Evolutionary conservation across 306 rosid species (phyloP).

Genomic region (Styphnolobium japonicum): DNA sequence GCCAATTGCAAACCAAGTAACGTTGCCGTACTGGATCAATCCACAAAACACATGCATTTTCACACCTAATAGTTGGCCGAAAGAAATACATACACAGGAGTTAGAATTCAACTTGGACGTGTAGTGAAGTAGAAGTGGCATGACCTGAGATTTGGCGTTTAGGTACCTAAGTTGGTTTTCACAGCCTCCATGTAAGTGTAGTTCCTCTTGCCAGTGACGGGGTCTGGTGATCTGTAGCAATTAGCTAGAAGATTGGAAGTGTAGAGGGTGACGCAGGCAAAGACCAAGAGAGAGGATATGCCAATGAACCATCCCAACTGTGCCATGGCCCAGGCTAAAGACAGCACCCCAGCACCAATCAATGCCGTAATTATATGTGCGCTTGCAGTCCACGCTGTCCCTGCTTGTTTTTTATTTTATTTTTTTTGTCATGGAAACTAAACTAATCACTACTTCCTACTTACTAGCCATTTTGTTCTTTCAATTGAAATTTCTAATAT

Average conservation of each 20-base stretch:
- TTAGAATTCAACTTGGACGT: background rate
- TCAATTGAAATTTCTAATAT: no score
- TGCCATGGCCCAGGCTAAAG: constrained; percentile 23
- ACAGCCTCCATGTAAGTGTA: constrained; percentile 32
- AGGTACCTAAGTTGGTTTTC: background rate
- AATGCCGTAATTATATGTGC: constrained; percentile 31
- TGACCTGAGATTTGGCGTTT: no score
- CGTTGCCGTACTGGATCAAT: constrained; percentile 8
- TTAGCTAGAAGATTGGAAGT: constrained; percentile 21
- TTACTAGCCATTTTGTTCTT: no score
- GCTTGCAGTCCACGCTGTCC: constrained; percentile 25
- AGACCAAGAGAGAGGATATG: background rate
- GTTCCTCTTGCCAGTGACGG: constrained; percentile 9
- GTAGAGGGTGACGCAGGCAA: constrained; percentile 19
- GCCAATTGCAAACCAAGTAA: constrained; percentile 10
- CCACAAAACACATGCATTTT: background rate
- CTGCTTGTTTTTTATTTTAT: no score
- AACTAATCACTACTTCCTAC: background rate
- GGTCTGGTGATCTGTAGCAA: constrained; percentile 27
- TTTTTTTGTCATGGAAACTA: background rate
- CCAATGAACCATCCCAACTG: constrained; percentile 25
- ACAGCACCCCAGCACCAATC: constrained; percentile 24
- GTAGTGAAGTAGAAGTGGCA: no score
- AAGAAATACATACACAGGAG: background rate
- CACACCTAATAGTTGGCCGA: background rate